phyloP scores from a whole-genome alignment of 768 basidiomycete genomes.

The Tulasnella sp. region DNA sequence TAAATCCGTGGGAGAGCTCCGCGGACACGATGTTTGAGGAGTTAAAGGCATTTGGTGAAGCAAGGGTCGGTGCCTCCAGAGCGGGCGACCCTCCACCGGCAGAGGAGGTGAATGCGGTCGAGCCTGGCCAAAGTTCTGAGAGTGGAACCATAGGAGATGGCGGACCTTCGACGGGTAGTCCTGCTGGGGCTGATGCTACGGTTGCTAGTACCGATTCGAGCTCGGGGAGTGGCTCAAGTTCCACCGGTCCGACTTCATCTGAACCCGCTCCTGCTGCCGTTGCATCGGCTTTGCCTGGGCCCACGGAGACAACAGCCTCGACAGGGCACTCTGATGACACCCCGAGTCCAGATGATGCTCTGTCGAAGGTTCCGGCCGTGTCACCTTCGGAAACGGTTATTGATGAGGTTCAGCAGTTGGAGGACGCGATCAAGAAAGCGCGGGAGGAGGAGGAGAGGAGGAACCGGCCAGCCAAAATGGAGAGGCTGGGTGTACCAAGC shows the following conservation, averaged over 20 bases:
- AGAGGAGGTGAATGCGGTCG: not conserved
- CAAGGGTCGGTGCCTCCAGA: not conserved
- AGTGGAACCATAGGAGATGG: not conserved
- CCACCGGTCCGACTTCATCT: not conserved
- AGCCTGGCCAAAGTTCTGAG: not conserved
- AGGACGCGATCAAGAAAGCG: not conserved
- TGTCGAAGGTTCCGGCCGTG: not conserved
- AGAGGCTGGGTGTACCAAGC: not conserved
- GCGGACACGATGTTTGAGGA: not conserved
- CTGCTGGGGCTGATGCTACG: not conserved
- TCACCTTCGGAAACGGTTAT: not conserved
- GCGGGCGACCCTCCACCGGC: not conserved
- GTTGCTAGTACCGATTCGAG: not conserved
- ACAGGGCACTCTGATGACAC: not conserved
- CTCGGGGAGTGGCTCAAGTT: not conserved
- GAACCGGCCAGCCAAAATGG: not conserved
- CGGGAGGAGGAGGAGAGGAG: not conserved
- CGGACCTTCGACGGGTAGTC: not conserved
- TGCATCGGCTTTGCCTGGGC: not conserved
- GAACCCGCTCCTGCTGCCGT: not conserved
- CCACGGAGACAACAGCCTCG: not conserved
- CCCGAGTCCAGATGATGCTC: not conserved
- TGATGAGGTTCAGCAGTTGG: not conserved
- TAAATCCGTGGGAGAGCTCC: not conserved
- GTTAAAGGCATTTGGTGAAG: not conserved